Evolutionary conservation across 345 rosid species (phyloP).

Genomic region (Moricandia arvensis): DNA sequence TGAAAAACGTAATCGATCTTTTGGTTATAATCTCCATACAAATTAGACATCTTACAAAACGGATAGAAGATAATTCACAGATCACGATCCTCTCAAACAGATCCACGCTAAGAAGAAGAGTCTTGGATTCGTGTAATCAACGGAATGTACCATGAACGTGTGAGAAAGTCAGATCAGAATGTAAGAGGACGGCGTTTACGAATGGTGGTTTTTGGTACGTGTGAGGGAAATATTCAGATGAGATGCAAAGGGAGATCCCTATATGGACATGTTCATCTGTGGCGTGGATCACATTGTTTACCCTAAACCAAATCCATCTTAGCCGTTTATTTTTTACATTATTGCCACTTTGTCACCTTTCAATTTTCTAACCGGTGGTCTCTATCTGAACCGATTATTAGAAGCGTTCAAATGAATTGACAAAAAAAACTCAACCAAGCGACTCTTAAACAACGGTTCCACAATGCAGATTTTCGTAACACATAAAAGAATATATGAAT

Average conservation of each 20-base stretch:
- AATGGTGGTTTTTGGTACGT: background rate
- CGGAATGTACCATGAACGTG: background rate
- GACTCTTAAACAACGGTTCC: no score
- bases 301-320: background rate
- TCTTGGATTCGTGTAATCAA: background rate
- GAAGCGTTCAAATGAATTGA: background rate
- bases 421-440: no score
- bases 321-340: background rate
- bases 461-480: no score
- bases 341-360: background rate
- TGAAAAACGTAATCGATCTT: background rate
- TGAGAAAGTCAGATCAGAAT: background rate
- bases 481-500: no score
- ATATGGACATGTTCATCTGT: background rate
- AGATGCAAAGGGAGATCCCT: no score
- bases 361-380: constrained; percentile 5
- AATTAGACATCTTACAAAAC: background rate
- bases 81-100: background rate
- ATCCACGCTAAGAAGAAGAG: background rate
- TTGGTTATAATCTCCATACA: background rate
- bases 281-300: background rate
- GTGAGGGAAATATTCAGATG: background rate
- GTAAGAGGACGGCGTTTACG: background rate
- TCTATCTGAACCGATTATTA: background rate
- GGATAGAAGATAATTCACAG: background rate